Evolutionary conservation across 169 alveolate species (phyloP), one percentile per base, ranked within the genome.

Genomic region (Neospora caninum): DNA sequence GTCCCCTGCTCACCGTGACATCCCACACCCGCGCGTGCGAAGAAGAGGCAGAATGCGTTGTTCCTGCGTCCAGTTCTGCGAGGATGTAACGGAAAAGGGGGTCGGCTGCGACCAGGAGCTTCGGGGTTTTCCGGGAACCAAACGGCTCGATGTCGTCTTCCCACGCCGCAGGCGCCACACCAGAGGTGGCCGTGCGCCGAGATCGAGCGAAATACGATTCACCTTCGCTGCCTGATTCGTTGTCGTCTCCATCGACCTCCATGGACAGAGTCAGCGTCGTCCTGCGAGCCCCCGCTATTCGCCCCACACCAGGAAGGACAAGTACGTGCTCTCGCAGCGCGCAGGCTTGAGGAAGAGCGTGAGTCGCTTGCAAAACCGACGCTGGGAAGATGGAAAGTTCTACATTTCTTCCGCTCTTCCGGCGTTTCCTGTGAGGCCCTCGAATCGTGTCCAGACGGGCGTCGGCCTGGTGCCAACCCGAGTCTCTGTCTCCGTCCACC

Each of bases 21-120:
- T 64, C 73, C 73, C 73, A 64, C n/a, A 64, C 34, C 73, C 73
- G 73, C 31, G 31, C 20, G 34, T 1, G 20, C 4, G 73, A 6
- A 1, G 49, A 39, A 18, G 43, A 73, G 86, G 4, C 86, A 2
- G 86, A 36, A 38, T 16, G 43, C 43, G n/a, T 25, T 73, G 10
- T 0, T 22, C 86, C 45, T 18, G 86, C 39, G 2, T 78, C 86
- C 27, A 78, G 39, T 20, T 78, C 86, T 25, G 49, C 86, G 1
- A 78, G 41, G 10, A 36, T 2, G 45, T 78, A n/a, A n/a, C 45
- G 86, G 78, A 84, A 84, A 27, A n/a, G 69, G 22, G 42, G 49
- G 78, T 84, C 91, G 9, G 91, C 91, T 27, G 91, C 91, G 9
- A 84, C 45, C 25, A 84, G 49, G 31, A 84, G 78, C 91, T 84